Conservation (phyloP, 208 protist genomes). For the Trypanosoma boissoni region DNA sequence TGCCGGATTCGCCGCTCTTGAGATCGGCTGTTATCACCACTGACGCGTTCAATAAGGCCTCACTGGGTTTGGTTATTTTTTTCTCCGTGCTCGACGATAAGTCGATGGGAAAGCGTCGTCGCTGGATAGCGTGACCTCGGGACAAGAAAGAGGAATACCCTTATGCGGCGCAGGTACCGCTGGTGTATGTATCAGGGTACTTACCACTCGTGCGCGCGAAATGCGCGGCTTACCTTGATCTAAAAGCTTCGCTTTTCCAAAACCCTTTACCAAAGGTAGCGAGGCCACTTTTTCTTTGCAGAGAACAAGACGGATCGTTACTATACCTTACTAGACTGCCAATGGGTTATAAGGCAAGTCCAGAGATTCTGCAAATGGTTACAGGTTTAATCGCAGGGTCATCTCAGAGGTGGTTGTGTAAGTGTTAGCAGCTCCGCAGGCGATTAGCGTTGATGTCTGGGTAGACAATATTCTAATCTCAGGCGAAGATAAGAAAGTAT, state of each 20-base stretch:
- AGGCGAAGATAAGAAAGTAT: conserved; percentile 5
- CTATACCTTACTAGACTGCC: not conserved
- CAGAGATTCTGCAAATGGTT: not conserved
- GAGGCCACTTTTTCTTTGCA: not conserved
- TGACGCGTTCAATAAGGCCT: not conserved
- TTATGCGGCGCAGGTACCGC: not conserved
- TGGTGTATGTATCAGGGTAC: not conserved
- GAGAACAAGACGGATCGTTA: not conserved
- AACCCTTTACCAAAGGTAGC: not conserved
- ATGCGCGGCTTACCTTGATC: not conserved
- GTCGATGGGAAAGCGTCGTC: too few relatives aligned
- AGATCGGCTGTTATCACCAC: not conserved
- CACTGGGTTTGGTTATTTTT: not conserved
- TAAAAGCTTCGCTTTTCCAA: not conserved
- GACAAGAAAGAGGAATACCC: not conserved
- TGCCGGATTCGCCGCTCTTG: not conserved
- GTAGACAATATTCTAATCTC: conserved; percentile 32
- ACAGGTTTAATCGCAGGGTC: not conserved
- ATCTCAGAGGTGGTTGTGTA: conserved; percentile 9
- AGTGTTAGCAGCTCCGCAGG: not conserved
- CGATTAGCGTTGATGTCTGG: conserved; percentile 21
- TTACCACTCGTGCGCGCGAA: not conserved
- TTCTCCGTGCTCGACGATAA: not conserved
- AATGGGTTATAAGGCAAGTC: not conserved
- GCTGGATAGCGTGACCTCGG: not conserved